A percentile compares a stretch with the other conserved stretches of the same genome.
Evolutionary conservation across 2,329 filamentous ascomycete genomes (phyloP).

Genomic region (Akanthomyces muscarius): DNA sequence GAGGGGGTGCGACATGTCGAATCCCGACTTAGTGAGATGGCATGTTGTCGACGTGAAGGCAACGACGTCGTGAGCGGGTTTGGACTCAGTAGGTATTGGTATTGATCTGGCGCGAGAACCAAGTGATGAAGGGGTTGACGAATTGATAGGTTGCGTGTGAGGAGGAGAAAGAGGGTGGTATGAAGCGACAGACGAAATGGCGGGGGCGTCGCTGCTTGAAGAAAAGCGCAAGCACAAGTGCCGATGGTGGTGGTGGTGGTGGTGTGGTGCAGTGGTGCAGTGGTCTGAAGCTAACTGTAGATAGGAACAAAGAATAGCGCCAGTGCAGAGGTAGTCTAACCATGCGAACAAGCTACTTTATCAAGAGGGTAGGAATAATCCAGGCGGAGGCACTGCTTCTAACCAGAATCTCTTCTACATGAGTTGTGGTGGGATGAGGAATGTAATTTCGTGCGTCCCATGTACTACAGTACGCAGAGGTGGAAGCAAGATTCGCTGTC

Average conservation of each 20-base stretch:
- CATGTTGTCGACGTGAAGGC: background rate
- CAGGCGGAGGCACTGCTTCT: background rate
- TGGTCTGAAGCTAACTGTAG: background rate
- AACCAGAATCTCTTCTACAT: background rate
- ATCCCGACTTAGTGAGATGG: background rate
- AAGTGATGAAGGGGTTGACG: background rate
- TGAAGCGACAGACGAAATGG: background rate
- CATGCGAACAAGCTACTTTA: background rate
- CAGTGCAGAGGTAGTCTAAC: background rate
- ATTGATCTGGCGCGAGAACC: background rate
- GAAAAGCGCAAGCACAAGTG: background rate
- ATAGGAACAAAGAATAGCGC: background rate
- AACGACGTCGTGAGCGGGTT: background rate
- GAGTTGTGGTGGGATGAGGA: background rate
- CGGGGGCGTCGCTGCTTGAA: background rate
- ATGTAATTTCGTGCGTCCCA: too few relatives aligned
- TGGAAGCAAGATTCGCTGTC: background rate
- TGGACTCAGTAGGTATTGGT: background rate
- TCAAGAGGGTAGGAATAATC: background rate
- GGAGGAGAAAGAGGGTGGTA: background rate
- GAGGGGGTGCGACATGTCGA: conserved; percentile 11
- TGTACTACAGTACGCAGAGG: too few relatives aligned
- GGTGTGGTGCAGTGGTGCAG: too few relatives aligned
- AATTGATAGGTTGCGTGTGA: background rate
- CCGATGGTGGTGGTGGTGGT: background rate